Conservation (phyloP, 1,284 basidiomycete species). For the Acaromyces ingoldii region DNA sequence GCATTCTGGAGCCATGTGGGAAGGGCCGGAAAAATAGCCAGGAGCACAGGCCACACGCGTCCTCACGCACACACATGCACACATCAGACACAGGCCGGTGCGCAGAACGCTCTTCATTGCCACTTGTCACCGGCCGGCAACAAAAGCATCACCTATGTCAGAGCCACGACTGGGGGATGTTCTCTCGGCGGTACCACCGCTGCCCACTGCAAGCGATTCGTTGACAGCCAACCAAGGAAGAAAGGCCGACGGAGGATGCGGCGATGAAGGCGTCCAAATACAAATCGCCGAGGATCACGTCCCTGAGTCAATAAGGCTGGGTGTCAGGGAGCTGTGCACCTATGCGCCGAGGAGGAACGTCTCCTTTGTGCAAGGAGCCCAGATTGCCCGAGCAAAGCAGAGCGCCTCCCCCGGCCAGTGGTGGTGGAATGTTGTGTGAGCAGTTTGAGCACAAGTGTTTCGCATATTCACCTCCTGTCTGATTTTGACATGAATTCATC, state of each 20-base stretch:
- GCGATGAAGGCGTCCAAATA: not conserved
- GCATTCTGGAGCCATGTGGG: too few relatives aligned
- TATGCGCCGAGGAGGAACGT: not conserved
- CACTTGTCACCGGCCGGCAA: too few relatives aligned
- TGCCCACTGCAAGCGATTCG: not conserved
- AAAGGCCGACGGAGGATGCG: not conserved
- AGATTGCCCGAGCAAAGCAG: not conserved
- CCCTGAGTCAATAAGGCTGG: not conserved
- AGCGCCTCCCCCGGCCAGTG: not conserved
- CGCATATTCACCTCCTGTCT: not conserved
- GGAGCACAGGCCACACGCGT: too few relatives aligned
- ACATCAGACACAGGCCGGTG: too few relatives aligned
- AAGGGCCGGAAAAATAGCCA: too few relatives aligned
- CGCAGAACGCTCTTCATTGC: too few relatives aligned
- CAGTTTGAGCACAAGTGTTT: not conserved
- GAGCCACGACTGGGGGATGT: not conserved
- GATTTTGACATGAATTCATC: not conserved
- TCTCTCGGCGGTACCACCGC: not conserved
- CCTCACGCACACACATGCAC: too few relatives aligned
- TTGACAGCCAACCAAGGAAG: not conserved
- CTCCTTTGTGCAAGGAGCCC: not conserved
- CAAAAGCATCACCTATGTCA: too few relatives aligned
- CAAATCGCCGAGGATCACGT: not conserved
- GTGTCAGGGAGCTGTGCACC: not conserved
- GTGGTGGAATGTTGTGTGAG: constrained; percentile 11